Percentiles rank a stretch among this genome's conserved stretches.
phyloP scores from a whole-genome alignment of 2,329 filamentous ascomycete species.

The Claviceps pusilla region DNA sequence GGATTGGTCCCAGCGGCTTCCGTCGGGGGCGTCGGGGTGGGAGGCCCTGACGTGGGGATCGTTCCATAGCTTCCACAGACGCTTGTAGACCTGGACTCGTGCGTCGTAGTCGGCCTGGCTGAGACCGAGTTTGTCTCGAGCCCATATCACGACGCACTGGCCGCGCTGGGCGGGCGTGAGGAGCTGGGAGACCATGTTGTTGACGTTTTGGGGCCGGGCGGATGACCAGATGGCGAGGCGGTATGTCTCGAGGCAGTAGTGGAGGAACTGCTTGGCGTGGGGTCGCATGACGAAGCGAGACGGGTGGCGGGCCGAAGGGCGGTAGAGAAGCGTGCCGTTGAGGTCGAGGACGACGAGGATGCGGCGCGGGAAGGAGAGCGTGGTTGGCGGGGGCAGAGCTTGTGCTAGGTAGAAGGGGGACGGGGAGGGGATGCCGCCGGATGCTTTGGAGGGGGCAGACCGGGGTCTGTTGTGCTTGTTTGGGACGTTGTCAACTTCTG shows the following conservation, averaged over 20 bases:
- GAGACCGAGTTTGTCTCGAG: constrained; percentile 60
- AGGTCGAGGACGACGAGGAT: constrained; percentile 81
- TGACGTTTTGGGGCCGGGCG: constrained; percentile 58
- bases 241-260: constrained; percentile 60
- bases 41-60: constrained; percentile 27
- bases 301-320: constrained; percentile 36
- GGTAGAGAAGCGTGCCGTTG: constrained; percentile 76
- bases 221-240: constrained; percentile 84
- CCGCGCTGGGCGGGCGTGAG: constrained; percentile 38
- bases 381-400: constrained; percentile 28
- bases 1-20: constrained; percentile 53
- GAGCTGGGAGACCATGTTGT: constrained; percentile 49
- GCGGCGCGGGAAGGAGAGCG: constrained; percentile 34
- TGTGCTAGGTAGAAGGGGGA: constrained; percentile 44
- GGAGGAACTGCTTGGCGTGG: constrained; percentile 51
- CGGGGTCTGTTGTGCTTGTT: background rate
- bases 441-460: constrained; percentile 21
- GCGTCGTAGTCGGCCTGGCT: constrained; percentile 44
- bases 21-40: constrained; percentile 27
- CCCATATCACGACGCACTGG: constrained; percentile 58
- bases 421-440: constrained; percentile 47
- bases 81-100: constrained; percentile 82
- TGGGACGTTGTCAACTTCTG: background rate
- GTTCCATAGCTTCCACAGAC: constrained; percentile 58
- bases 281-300: constrained; percentile 51